Base-by-base conservation (phyloP, 2,329 filamentous ascomycete species). In the Paracorniculantispora psalliotae region DNA sequence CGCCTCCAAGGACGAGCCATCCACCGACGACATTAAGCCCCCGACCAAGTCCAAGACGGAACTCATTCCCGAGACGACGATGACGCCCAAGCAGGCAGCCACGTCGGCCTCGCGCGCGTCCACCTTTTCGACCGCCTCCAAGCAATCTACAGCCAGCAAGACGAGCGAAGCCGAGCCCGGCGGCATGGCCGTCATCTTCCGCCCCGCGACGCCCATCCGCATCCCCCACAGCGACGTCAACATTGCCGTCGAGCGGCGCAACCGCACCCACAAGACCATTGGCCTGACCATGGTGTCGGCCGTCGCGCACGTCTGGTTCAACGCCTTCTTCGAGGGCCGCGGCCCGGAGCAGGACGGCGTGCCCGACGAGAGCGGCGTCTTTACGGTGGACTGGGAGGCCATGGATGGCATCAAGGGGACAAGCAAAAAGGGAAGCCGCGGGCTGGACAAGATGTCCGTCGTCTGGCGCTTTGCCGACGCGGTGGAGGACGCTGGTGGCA, bases 371-470 rank as follows among this genome's bases (percentile, higher is more conserved):
- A 89, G 82, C 10, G 93, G 83, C 12, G 76, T 85, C 3, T 85
- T 85, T 52, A 73, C 76, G 60, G 81, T 85, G 28, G 79, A 80
- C 1, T 85, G 83, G 83, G 81, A 84, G 41, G 78, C 79, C 57
- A 90, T 99, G 85, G 94, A 99, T 66, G 94, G 94, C 3, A 92
- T 99, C 72, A 97, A 97, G 71, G 94, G 94, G 1, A 92, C 89
- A 4, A 85, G 81, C 23, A 82, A 87, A 33, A 96, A 96, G 71
- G 94, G 94, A 0, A 88, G 88, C 0, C 81, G 87, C 46, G 91
- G 90, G 0, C 85, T 96, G 9, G 93, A 99, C 69, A 83, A 84
- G 43, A 77, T 97, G 25, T 87, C 90, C 12, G 89, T 97, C 0
- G 87, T 96, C 0, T 99, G 94, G 94, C 85, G 86, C 43, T 73